Percentiles rank a stretch among this genome's conserved stretches.
Conservation (phyloP, 257 asterid species). For the Salvia splendens region DNA sequence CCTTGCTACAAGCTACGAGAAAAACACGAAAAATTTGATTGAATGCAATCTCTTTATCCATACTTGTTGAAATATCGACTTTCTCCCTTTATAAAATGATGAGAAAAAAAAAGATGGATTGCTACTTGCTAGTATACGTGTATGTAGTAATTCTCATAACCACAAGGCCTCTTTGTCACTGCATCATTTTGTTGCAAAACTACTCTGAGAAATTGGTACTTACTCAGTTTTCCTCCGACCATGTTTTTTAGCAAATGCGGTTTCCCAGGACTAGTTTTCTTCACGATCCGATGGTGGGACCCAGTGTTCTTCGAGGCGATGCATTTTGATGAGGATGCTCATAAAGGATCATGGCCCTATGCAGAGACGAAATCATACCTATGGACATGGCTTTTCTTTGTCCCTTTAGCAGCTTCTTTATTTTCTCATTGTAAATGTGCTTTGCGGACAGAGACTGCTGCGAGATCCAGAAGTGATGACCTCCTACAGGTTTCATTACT, state of each 20-base stretch:
- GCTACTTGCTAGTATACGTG: neutral
- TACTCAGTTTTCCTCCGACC: neutral
- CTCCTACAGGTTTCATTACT: conserved; percentile 72
- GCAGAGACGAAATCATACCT: conserved; percentile 74
- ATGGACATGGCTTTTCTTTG: conserved; percentile 95
- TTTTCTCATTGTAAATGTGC: conserved; percentile 84
- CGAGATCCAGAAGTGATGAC: conserved; percentile 98
- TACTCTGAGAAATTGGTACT: neutral
- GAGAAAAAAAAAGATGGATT: neutral
- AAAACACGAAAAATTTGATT: too few species aligned
- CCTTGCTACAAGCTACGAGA: too few species aligned
- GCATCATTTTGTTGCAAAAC: neutral
- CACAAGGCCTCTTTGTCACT: neutral
- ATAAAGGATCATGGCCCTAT: conserved; percentile 88
- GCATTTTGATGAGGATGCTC: conserved; percentile 84
- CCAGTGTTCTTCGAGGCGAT: conserved; percentile 82
- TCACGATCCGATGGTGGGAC: conserved; percentile 99
- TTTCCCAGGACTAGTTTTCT: conserved; percentile 81
- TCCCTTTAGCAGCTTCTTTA: conserved; percentile 82
- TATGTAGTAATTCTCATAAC: neutral
- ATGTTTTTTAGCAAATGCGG: neutral
- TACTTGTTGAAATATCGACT: too few species aligned
- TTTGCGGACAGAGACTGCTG: conserved; percentile 83
- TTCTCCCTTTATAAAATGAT: neutral
- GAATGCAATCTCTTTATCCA: too few species aligned